These are phyloP conservation scores for Rhizophagus sp. DNA, from an alignment of 192 early-diverging fungal species.

Conservation along the genomic window DNA sequence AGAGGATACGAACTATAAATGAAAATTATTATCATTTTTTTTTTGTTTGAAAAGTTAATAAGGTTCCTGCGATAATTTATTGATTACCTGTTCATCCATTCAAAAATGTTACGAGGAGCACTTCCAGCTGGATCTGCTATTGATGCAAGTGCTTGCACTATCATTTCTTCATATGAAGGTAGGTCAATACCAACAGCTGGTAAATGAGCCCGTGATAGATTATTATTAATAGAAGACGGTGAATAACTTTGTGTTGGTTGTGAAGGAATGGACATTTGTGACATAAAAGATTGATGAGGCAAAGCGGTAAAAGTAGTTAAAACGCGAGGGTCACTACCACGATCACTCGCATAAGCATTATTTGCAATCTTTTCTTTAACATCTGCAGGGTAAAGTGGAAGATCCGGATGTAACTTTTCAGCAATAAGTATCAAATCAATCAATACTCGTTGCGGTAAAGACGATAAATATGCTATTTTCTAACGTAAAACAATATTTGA, in stretches of 20 bases:
- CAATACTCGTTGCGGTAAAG: conserved; percentile 31
- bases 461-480: conserved; percentile 33
- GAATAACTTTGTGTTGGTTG: not conserved
- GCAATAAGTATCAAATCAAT: conserved; percentile 33
- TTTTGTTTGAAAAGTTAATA: not conserved
- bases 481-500: not conserved
- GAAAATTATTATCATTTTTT: not conserved
- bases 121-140: conserved; percentile 44
- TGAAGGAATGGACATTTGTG: not conserved
- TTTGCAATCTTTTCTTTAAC: conserved; percentile 23
- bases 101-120: conserved; percentile 45
- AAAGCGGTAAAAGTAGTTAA: not conserved
- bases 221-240: not conserved
- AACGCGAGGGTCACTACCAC: not conserved
- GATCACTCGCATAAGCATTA: not conserved
- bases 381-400: conserved; percentile 33
- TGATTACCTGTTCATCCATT: conserved; percentile 49
- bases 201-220: conserved; percentile 1
- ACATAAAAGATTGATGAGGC: not conserved
- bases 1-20: conserved; percentile 43
- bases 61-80: not conserved
- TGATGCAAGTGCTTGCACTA: conserved; percentile 45
- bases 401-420: conserved; percentile 34
- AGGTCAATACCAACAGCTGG: conserved; percentile 32
- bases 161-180: conserved; percentile 56